Percentiles rank a stretch among this genome's conserved stretches.
Evolutionary conservation across 805 yeast species (phyloP).

Genomic region (Schizosaccharomyces pombe): DNA sequence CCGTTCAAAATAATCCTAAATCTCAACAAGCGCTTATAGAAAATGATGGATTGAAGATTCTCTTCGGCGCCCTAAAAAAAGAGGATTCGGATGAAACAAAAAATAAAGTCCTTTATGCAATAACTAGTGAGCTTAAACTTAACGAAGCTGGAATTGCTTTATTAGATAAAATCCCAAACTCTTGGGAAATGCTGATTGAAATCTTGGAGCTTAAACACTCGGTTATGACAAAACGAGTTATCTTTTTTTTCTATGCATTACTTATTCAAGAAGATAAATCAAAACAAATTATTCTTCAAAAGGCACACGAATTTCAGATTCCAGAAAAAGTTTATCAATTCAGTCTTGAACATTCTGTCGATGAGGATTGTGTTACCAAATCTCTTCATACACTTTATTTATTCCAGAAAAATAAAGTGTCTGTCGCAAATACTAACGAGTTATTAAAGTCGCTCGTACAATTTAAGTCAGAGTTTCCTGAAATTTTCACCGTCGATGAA

Average conservation of each 20-base stretch:
- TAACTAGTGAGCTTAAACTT: slow-evolving; percentile 53
- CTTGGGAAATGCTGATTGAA: slow-evolving; percentile 26
- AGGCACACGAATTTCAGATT: background rate
- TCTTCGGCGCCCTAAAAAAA: slow-evolving; percentile 13
- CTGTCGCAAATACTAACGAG: background rate
- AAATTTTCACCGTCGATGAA: background rate
- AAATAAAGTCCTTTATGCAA: slow-evolving; percentile 52
- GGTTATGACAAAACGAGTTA: background rate
- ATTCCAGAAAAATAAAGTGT: background rate
- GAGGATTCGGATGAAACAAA: slow-evolving; percentile 18
- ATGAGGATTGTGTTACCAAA: slow-evolving; percentile 1
- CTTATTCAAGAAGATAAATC: background rate
- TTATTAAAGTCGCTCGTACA: background rate
- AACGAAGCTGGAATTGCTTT: slow-evolving; percentile 28
- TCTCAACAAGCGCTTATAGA: slow-evolving; percentile 27
- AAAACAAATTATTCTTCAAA: background rate
- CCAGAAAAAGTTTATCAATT: background rate
- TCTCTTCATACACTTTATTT: background rate
- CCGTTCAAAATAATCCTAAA: slow-evolving; percentile 71
- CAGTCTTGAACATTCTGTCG: background rate
- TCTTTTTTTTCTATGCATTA: background rate
- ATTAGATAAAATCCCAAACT: slow-evolving; percentile 30
- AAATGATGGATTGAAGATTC: slow-evolving; percentile 13
- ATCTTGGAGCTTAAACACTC: background rate
- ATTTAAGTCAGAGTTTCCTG: background rate